phyloP scores from a whole-genome alignment of 306 rosid species.

The Rosa multiflora region DNA sequence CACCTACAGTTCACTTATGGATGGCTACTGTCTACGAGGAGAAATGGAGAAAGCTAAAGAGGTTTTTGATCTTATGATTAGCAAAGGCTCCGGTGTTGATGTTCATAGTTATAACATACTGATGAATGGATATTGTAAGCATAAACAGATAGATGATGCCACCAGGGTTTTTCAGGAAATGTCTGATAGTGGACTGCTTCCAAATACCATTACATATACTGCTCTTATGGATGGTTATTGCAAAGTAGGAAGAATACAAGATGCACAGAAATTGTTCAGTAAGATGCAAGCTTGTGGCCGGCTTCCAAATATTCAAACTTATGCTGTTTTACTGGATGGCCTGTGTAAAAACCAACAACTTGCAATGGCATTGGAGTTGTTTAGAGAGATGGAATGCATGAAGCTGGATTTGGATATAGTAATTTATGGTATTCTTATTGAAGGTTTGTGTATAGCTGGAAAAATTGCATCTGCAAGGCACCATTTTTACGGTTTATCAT shows the following conservation, averaged over 20 bases:
- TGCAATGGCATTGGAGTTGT: not conserved
- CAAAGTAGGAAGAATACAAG: not conserved
- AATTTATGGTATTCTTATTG: not conserved
- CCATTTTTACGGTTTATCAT: not conserved
- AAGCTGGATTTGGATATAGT: not conserved
- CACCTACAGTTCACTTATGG: too few relatives aligned
- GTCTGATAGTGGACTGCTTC: constrained; percentile 1
- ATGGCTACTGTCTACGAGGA: too few relatives aligned
- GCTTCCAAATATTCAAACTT: not conserved
- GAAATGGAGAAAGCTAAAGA: too few relatives aligned
- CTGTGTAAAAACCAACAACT: not conserved
- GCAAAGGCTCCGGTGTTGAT: too few relatives aligned
- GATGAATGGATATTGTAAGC: too few relatives aligned
- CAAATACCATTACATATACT: constrained; percentile 17
- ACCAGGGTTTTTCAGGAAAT: too few relatives aligned
- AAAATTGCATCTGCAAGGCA: not conserved
- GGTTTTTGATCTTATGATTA: too few relatives aligned
- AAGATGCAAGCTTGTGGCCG: not conserved
- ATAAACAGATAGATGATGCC: too few relatives aligned
- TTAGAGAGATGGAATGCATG: not conserved
- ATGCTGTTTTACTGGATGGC: not conserved
- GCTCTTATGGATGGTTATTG: constrained; percentile 14
- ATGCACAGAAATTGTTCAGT: constrained; percentile 28
- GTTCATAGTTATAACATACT: too few relatives aligned
- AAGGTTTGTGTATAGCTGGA: not conserved